Evolutionary conservation across 352 stramenopile species (phyloP).

Genomic region (Phytopythium ostracodes): DNA sequence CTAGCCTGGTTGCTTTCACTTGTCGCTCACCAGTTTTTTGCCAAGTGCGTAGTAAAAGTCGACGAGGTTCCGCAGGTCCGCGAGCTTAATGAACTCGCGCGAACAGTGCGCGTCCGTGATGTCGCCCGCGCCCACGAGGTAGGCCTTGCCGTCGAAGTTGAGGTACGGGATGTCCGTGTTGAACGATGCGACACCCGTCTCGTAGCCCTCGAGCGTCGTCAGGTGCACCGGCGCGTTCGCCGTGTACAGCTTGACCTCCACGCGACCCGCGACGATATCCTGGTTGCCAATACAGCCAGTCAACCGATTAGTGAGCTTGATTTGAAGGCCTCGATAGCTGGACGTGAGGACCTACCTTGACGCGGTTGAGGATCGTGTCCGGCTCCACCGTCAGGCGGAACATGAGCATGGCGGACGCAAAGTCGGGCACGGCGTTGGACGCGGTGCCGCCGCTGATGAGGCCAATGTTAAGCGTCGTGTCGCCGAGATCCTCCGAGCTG

Average conservation of each 20-base stretch:
- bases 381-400: slow-evolving; percentile 79
- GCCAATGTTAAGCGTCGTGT: slow-evolving; percentile 84
- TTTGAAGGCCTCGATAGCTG: too few relatives aligned
- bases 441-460: slow-evolving; percentile 77
- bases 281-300: slow-evolving; percentile 8
- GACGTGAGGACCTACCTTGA: slow-evolving; percentile 31
- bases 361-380: slow-evolving; percentile 59
- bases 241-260: slow-evolving; percentile 80
- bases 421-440: slow-evolving; percentile 77
- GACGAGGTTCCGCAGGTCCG: slow-evolving; percentile 52
- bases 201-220: slow-evolving; percentile 79
- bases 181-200: slow-evolving; percentile 82
- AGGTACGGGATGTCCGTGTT: slow-evolving; percentile 91
- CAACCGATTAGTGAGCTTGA: background rate
- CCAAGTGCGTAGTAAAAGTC: slow-evolving; percentile 71
- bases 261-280: slow-evolving; percentile 55
- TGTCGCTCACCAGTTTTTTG: slow-evolving; percentile 57
- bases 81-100: slow-evolving; percentile 69
- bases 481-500: slow-evolving; percentile 71
- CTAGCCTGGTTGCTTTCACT: slow-evolving; percentile 8
- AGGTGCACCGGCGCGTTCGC: slow-evolving; percentile 76
- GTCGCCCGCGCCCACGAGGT: slow-evolving; percentile 66
- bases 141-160: slow-evolving; percentile 73
- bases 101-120: slow-evolving; percentile 76
- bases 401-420: slow-evolving; percentile 86